Evolutionary conservation across 306 rosid species (phyloP), one percentile per base, ranked within the genome.

Genomic region (Ochetophila trinervis): DNA sequence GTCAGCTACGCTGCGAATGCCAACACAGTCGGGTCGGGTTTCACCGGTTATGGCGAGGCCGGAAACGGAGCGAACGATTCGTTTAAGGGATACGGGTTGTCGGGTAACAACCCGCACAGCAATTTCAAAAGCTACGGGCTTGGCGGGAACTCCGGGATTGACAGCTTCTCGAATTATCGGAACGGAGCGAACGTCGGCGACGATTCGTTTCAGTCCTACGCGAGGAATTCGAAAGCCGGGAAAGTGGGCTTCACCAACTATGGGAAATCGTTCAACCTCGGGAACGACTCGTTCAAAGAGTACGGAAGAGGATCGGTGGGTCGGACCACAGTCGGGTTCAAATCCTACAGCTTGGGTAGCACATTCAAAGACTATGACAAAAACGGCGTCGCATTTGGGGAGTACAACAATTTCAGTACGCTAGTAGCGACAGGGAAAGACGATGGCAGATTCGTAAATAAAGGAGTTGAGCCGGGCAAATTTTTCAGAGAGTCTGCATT

Each of bases 261-360:
- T 35, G 98, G 98, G 5, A 80, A 66, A 74, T 92, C 97, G 6
- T 89, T 87, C 68, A 93, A 89, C 53, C 84, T 74, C 0, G 98
- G 98, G 0, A 93, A 87, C 60, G 98, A 93, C n/a, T 77, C 93
- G 15, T 93, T 93, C 59, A 78, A 74, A 1, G 93, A 83, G 52
- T 93, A 93, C 62, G 96, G 95, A 5, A 75, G 73, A 62, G 89
- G 87, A 7, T 59, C 96, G 0, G 17, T 24, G 5, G 89, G 91
- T 51, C 67, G 60, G 57, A 63, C 82, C 14, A 6, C 68, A 0
- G 35, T 93, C 57, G 94, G 82, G 35, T 93, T 93, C 84, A 82
- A 61, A 57, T 63, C 83, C 5, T 93, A 89, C 66, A 76, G 85
- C 8, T 13, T 80, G 66, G 97, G 88, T 15, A 95, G 98, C 44